Conservation (phyloP, 2,329 filamentous ascomycete genomes). For the Herpotrichia juniperi region DNA sequence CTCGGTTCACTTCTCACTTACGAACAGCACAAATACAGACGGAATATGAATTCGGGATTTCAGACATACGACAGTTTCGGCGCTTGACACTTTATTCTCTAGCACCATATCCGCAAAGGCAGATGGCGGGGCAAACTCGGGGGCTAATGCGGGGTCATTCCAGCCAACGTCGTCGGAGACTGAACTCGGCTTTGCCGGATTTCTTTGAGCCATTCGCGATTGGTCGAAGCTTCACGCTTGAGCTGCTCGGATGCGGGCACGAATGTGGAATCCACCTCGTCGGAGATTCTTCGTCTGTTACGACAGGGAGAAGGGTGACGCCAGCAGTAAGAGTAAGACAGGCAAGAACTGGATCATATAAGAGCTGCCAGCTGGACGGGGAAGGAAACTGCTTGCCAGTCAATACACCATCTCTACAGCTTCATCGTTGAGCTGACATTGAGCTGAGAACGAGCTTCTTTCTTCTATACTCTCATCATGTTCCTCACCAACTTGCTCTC, state of each 20-base stretch:
- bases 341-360: neutral
- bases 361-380: neutral
- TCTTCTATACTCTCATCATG: slow-evolving; percentile 23
- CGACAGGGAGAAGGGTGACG: too few relatives aligned
- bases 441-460: neutral
- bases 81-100: neutral
- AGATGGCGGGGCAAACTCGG: neutral
- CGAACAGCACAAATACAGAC: neutral
- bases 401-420: too few relatives aligned
- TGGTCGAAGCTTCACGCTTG: too few relatives aligned
- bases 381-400: too few relatives aligned
- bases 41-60: neutral
- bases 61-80: too few relatives aligned
- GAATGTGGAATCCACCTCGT: too few relatives aligned
- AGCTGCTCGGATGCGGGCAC: too few relatives aligned
- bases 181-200: neutral
- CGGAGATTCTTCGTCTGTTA: too few relatives aligned
- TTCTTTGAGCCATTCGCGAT: too few relatives aligned
- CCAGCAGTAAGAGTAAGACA: neutral
- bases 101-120: neutral
- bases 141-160: neutral
- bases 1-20: too few relatives aligned
- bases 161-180: neutral
- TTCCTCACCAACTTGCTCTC: slow-evolving; percentile 48
- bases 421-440: too few relatives aligned